Evolutionary conservation across 208 protist species (phyloP).

Genomic region (Leishmania major): DNA sequence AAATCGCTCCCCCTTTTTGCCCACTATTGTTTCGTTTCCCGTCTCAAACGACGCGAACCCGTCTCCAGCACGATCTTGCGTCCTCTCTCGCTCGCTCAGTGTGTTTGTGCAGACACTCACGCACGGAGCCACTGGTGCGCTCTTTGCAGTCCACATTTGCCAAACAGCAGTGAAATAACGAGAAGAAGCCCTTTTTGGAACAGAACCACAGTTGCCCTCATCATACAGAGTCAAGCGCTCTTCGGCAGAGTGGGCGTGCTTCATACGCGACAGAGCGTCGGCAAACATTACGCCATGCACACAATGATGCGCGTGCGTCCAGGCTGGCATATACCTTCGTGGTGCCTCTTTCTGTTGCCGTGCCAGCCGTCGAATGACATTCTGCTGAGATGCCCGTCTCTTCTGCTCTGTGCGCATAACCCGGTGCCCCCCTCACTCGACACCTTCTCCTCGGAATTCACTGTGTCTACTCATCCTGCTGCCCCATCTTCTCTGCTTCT

Average conservation of each 20-base stretch:
- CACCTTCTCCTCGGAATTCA: neutral
- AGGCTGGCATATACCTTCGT: neutral
- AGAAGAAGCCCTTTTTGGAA: neutral
- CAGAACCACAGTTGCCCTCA: neutral
- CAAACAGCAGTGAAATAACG: neutral
- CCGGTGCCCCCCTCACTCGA: neutral
- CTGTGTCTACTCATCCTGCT: neutral
- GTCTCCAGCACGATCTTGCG: neutral
- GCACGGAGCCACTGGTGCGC: neutral
- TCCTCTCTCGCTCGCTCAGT: neutral
- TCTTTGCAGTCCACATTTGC: neutral
- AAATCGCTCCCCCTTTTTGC: too few species aligned
- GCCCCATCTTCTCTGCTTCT: neutral
- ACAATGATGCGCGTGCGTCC: neutral
- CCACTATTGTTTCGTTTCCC: neutral
- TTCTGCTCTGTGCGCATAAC: neutral
- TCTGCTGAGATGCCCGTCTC: neutral
- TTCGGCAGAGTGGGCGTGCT: neutral
- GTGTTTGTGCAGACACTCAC: neutral
- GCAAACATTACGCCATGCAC: neutral
- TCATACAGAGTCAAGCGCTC: neutral
- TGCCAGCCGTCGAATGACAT: neutral
- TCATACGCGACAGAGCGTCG: neutral
- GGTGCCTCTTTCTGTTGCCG: neutral
- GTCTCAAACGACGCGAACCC: neutral